These are phyloP conservation scores for Entomophthora muscae DNA, from an alignment of 371 early-diverging fungal species.

Conservation along the genomic window DNA sequence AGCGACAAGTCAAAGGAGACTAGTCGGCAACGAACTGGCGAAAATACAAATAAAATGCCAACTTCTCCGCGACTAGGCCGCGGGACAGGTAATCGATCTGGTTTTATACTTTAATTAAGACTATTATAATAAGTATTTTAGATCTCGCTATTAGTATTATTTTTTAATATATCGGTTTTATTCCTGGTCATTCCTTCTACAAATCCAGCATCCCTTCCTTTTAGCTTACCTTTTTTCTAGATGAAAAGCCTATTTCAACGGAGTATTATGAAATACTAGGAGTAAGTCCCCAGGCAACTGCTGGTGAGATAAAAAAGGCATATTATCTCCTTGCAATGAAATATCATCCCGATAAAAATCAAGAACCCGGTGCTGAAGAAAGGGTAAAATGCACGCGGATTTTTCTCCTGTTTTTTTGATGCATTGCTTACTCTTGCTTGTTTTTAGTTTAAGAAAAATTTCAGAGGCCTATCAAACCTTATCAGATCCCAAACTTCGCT, in stretches of 20 bases:
- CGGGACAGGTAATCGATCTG: not conserved
- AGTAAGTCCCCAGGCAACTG: conserved; percentile 61
- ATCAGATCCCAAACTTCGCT: conserved; percentile 67
- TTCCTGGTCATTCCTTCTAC: no score
- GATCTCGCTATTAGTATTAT: no score
- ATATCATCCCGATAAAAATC: conserved; percentile 93
- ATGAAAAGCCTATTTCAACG: conserved; percentile 51
- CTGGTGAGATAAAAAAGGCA: conserved; percentile 82
- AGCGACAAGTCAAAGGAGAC: no score
- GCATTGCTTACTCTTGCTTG: not conserved
- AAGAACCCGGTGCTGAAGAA: conserved; percentile 67
- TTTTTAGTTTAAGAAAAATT: conserved; percentile 70
- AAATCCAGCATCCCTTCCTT: no score
- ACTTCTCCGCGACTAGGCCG: not conserved
- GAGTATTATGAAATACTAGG: conserved; percentile 81
- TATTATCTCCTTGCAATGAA: conserved; percentile 82
- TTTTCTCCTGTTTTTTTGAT: not conserved
- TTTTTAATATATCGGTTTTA: no score
- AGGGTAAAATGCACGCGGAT: conserved; percentile 23
- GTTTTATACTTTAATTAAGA: not conserved
- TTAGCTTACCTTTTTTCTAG: no score
- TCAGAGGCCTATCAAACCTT: conserved; percentile 90
- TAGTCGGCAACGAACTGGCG: no score
- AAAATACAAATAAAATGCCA: not conserved
- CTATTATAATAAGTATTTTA: not conserved